Evolutionary conservation across 2,329 filamentous ascomycete genomes (phyloP), one percentile per base, ranked within the genome.

Genomic region (Pseudocercospora cruenta): DNA sequence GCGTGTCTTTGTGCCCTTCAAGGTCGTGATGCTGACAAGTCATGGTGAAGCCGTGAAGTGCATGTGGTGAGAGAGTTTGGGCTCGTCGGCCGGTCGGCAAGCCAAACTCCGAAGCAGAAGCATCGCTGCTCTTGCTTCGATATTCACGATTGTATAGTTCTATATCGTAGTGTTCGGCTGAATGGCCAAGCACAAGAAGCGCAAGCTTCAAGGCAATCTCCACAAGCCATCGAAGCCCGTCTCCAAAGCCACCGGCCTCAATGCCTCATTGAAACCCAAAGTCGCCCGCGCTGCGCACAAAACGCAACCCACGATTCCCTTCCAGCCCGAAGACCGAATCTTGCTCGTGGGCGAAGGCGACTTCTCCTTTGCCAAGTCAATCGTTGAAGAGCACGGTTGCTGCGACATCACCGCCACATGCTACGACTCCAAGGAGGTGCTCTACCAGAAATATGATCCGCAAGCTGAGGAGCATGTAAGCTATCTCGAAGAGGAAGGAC

Each of bases 301-400:
- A 24, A 57, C 68, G 75, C 69, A 78, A 79, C 69, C 87, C 84
- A 86, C 82, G 3, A 88, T 94, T 22, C 91, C 91, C 16, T 94
- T 94, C 78, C 78, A 83, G 24, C 64, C 66, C 14, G 80, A 85
- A 72, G 87, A 93, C 70, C 81, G 85, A 72, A 92, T 94, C 69
- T 87, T 95, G 6, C 86, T 94, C 2, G 80, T 94, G 60, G 92
- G 92, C 73, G 92, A 95, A 76, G 92, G 82, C 69, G 92, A 96
- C 78, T 87, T 95, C 75, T 93, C 90, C 76, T 94, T 93, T 77
- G 86, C 91, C 12, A 85, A 85, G 28, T 89, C 87, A 1, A 83
- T 94, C 1, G 83, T 90, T 60, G 78, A 84, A 61, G 83, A 90
- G 73, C 90, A 93, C 79, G 84, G 82, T 70, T 92, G 88, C 80